Base-by-base conservation (phyloP, 495 filamentous ascomycete species). In the Schizothecium vesticola region DNA sequence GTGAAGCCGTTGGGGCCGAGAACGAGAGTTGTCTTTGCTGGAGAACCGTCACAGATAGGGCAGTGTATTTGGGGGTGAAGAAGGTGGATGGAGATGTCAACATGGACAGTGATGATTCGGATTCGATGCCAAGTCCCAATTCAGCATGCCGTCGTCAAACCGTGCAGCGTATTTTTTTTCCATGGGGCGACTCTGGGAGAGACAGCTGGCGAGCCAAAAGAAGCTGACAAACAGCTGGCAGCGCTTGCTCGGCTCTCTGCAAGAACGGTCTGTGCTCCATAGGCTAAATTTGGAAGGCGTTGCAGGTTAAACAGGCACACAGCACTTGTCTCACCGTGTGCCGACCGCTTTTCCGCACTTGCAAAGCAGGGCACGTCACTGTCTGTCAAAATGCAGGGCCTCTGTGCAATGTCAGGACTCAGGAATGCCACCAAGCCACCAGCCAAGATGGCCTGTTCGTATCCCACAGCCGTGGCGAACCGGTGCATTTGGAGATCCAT, bases 251-350 rank as follows among this genome's bases (percentile, higher is more conserved):
- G 11, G 25, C 58, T 36, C 36, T n/a, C 33, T 57, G 21, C 26
- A 10, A 10, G 5, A 11, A 16, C 19, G 43, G 43, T 51, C 43
- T n/a, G 43, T 51, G 43, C 43, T 6, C 31, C 55, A 51, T 62
- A 67, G 67, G 67, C 69, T 73, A 71, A 73, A 73, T 70, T 69
- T 72, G 70, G 64, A 10, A 28, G 23, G 61, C 67, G 61, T 68
- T 64, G 51, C 56, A 64, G 62, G 58, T 59, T 68, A 22, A 67
- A 33, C 36, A 36, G 31, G 29, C 31, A 65, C 26, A 65, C 43
- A 51, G 43, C 43, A 24, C 58, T 59, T 59, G 58, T 59, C 58
- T 59, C 58, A 59, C 58, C 23, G 58, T 59, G 58, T 59, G 57
- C 36, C 36, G 36, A 51, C 36, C 57, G 26, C 57, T 61, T 61